Evolutionary conservation across 106 monocot genomes (phyloP), one percentile per base, ranked within the genome.

Genomic region (Amphibolis antarctica): DNA sequence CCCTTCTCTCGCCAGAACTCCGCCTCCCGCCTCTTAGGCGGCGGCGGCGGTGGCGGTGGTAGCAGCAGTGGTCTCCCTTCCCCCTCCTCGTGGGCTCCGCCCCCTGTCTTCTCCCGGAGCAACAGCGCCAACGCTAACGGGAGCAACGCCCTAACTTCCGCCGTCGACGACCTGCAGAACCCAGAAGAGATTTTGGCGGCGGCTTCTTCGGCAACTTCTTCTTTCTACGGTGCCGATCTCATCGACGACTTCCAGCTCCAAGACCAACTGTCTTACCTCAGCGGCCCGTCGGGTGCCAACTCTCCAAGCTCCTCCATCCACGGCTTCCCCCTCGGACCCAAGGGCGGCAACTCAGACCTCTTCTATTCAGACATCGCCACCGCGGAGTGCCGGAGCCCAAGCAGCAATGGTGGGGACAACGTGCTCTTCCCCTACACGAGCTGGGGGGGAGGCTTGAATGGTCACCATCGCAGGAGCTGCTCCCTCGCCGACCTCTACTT

Each of bases 211-310:
- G 23, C 48, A 24, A 24, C 50, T 25, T 36, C 62, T 61, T 29
- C 63, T 18, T 69, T 68, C 25, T 71, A 53, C 44, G 70, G 80
- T 3, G 12, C 14, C 21, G 85, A 77, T 51, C 57, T 91, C 7
- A 55, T 77, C 28, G 82, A 93, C 15, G 88, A 88, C 24, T 72
- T 88, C 57, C 85, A 81, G 69, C 74, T 85, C 21, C 82, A 71
- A 26, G 81, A 83, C 46, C 85, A 92, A 55, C 77, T 86, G 9
- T 78, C 80, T 21, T 88, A 88, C 51, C 69, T 93, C 61, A 80
- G 75, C 73, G 88, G 83, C 55, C 63, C 67, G 1, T 3, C 28
- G 19, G 63, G 50, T 12, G 59, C 56, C 21, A 17, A 43, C 24
- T 54, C 67, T 9, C 30, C 28, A 28, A 51, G 28, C 12, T 48